Evolutionary conservation across 106 monocot genomes (phyloP).

Genomic region (Apostasia shenzhenica): DNA sequence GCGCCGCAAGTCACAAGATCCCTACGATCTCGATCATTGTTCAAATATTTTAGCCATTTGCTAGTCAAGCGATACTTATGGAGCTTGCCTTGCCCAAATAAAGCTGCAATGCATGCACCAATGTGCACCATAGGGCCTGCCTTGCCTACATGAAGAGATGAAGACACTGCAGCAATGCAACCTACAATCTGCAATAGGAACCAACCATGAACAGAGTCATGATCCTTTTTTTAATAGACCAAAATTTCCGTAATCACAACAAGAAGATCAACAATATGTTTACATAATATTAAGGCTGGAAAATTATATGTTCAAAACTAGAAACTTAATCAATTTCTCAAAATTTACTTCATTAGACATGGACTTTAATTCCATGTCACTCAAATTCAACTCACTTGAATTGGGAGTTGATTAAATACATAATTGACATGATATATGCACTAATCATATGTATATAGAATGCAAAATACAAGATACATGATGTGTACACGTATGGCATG

Average conservation of each 20-base stretch:
- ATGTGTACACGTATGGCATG: too few relatives aligned
- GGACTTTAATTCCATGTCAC: too few relatives aligned
- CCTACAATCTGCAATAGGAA: slow-evolving; percentile 46
- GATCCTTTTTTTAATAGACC: not conserved
- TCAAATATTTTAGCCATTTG: slow-evolving; percentile 77
- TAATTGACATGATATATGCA: too few relatives aligned
- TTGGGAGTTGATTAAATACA: too few relatives aligned
- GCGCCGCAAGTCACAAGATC: slow-evolving; percentile 85
- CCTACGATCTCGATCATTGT: slow-evolving; percentile 80
- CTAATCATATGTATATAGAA: too few relatives aligned
- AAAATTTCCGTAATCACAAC: not conserved
- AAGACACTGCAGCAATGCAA: slow-evolving; percentile 64
- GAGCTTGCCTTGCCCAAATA: slow-evolving; percentile 77
- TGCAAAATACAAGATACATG: too few relatives aligned
- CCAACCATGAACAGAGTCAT: not conserved
- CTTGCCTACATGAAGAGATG: slow-evolving; percentile 80
- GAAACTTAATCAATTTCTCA: too few relatives aligned
- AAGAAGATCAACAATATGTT: not conserved
- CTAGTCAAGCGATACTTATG: slow-evolving; percentile 61
- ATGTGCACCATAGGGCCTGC: slow-evolving; percentile 92
- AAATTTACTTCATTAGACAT: too few relatives aligned
- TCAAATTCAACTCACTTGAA: too few relatives aligned
- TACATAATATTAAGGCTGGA: not conserved
- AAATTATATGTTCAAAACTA: too few relatives aligned
- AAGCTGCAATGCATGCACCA: slow-evolving; percentile 71